Evolutionary conservation across 148 eudicot genomes (phyloP).

Genomic region (Diospyros kaki): DNA sequence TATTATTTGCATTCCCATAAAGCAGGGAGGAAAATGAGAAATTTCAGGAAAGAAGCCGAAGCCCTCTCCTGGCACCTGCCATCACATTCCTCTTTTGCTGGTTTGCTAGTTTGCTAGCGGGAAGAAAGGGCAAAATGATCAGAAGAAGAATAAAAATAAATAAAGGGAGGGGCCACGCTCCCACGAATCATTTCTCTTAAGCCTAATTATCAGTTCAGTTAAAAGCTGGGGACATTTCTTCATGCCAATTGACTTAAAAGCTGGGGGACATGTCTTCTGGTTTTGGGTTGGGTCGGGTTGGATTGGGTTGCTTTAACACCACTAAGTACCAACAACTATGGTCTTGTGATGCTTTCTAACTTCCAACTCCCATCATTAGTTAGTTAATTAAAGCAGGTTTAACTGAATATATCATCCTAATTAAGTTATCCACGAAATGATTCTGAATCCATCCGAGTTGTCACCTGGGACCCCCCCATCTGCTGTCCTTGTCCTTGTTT

Average conservation of each 20-base stretch:
- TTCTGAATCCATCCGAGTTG: neutral
- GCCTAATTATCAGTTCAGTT: neutral
- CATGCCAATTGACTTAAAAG: neutral
- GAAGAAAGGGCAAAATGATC: too few species aligned
- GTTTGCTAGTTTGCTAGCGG: neutral
- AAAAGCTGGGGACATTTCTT: slow-evolving; percentile 3
- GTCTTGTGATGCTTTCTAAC: slow-evolving; percentile 5
- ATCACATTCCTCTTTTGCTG: neutral
- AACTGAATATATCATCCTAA: slow-evolving; percentile 2
- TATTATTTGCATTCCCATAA: too few species aligned
- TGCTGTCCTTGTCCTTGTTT: neutral
- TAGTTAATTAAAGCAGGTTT: neutral
- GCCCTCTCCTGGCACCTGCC: neutral
- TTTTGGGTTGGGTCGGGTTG: neutral
- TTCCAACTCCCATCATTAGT: slow-evolving; percentile 11
- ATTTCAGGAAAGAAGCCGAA: too few species aligned
- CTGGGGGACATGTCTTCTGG: slow-evolving; percentile 6
- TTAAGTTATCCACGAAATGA: neutral
- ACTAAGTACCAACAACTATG: neutral
- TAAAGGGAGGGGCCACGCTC: slow-evolving; percentile 5
- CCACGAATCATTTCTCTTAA: neutral
- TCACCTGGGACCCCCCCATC: neutral
- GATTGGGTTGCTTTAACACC: neutral
- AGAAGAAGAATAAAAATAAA: neutral
- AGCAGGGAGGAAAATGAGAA: too few species aligned